Evolutionary conservation across 192 early-diverging fungal genomes (phyloP).

Genomic region (Podochytrium sp.): DNA sequence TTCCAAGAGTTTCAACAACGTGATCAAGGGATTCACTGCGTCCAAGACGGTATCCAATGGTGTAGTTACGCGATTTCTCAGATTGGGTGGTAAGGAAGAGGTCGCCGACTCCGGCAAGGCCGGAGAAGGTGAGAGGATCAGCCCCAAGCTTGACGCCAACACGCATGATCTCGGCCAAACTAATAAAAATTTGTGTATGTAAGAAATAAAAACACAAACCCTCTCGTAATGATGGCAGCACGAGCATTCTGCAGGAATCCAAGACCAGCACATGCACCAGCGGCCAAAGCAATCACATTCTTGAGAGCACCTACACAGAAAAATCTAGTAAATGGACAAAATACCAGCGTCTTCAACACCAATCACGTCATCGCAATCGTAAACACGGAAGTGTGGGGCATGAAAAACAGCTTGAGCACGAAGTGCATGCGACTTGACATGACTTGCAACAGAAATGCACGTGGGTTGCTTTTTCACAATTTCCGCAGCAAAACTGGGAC

Average conservation of each 20-base stretch:
- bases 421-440: constrained; percentile 26
- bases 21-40: constrained; percentile 51
- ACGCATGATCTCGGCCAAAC: constrained; percentile 49
- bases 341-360: constrained; percentile 51
- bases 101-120: constrained; percentile 52
- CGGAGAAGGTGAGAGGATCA: constrained; percentile 55
- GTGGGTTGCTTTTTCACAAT: constrained; percentile 52
- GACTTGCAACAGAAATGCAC: constrained; percentile 49
- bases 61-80: constrained; percentile 60
- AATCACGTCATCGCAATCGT: constrained; percentile 45
- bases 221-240: constrained; percentile 57
- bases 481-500: constrained; percentile 56
- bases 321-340: background rate
- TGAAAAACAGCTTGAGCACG: constrained; percentile 53
- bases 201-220: background rate
- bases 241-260: constrained; percentile 56
- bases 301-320: constrained; percentile 48
- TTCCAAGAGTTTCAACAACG: constrained; percentile 47
- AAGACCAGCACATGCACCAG: constrained; percentile 50
- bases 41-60: constrained; percentile 54
- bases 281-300: constrained; percentile 58
- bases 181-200: background rate
- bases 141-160: constrained; percentile 54
- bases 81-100: constrained; percentile 50
- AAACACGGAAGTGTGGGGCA: constrained; percentile 56